phyloP scores from a whole-genome alignment of 2,329 filamentous ascomycete genomes.

The Cladosporium sp. region DNA sequence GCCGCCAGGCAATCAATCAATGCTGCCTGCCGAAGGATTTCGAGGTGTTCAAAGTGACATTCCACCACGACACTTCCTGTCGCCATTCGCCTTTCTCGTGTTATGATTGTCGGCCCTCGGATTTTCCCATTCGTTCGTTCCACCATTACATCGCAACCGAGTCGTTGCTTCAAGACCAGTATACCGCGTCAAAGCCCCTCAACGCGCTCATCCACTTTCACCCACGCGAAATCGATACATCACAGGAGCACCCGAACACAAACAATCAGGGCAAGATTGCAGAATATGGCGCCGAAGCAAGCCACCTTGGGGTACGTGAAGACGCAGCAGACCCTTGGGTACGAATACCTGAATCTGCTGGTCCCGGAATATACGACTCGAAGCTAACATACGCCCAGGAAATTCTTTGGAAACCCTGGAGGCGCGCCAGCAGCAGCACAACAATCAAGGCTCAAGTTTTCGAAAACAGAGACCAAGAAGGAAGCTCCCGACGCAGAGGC shows the following conservation, averaged over 20 bases:
- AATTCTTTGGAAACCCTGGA: conserved; percentile 75
- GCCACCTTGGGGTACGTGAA: conserved; percentile 85
- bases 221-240: conserved; percentile 21
- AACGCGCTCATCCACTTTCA: neutral
- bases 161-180: neutral
- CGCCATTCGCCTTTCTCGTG: neutral
- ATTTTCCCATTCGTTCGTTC: neutral
- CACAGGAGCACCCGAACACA: conserved; percentile 16
- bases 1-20: neutral
- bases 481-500: conserved; percentile 21
- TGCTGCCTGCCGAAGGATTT: conserved; percentile 3
- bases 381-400: conserved; percentile 54
- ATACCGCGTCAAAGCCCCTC: neutral
- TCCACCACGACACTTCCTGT: neutral
- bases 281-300: conserved; percentile 62
- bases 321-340: conserved; percentile 19
- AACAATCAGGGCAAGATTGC: conserved; percentile 16
- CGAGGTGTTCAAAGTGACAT: neutral
- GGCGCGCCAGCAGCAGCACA: conserved; percentile 62
- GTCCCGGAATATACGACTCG: neutral
- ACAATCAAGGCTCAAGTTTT: conserved; percentile 77
- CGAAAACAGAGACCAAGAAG: conserved; percentile 31
- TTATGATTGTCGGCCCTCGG: conserved; percentile 12
- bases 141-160: neutral
- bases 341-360: conserved; percentile 65